Percentiles rank a stretch among this genome's conserved stretches.
Evolutionary conservation across 106 monocot species (phyloP).

Genomic region (Phalaenopsis aphrodite): DNA sequence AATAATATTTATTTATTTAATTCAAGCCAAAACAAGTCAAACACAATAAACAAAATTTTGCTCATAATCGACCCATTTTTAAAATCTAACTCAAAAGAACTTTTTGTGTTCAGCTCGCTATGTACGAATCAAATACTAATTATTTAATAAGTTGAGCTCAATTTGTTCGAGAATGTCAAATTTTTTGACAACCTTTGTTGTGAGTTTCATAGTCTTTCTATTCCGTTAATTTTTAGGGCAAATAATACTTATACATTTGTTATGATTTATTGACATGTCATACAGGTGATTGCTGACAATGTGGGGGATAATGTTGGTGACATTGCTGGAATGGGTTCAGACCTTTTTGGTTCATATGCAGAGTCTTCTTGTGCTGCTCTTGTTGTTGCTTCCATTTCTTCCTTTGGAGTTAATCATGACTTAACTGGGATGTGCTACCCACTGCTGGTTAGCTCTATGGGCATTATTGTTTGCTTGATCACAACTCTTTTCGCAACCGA

Average conservation of each 20-base stretch:
- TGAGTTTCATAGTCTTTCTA: slow-evolving; percentile 14
- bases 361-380: slow-evolving; percentile 70
- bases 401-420: slow-evolving; percentile 66
- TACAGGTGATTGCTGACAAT: slow-evolving; percentile 73
- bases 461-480: slow-evolving; percentile 52
- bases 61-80: too few species aligned
- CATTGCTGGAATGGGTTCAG: slow-evolving; percentile 77
- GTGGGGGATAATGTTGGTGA: slow-evolving; percentile 76
- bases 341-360: slow-evolving; percentile 69
- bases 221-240: too few species aligned
- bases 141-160: too few species aligned
- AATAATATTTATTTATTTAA: too few species aligned
- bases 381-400: slow-evolving; percentile 67
- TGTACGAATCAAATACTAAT: too few species aligned
- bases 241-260: not conserved
- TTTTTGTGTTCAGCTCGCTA: too few species aligned
- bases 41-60: too few species aligned
- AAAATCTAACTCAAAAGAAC: too few species aligned
- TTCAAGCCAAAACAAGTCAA: too few species aligned
- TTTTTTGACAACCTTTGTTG: slow-evolving; percentile 13
- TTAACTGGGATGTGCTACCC: slow-evolving; percentile 64
- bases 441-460: slow-evolving; percentile 56
- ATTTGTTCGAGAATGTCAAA: too few species aligned
- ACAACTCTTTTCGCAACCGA: slow-evolving; percentile 71
- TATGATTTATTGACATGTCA: not conserved